phyloP scores from a whole-genome alignment of 225 moss, liverwort and hornwort genomes.

The Neckera pumila region DNA sequence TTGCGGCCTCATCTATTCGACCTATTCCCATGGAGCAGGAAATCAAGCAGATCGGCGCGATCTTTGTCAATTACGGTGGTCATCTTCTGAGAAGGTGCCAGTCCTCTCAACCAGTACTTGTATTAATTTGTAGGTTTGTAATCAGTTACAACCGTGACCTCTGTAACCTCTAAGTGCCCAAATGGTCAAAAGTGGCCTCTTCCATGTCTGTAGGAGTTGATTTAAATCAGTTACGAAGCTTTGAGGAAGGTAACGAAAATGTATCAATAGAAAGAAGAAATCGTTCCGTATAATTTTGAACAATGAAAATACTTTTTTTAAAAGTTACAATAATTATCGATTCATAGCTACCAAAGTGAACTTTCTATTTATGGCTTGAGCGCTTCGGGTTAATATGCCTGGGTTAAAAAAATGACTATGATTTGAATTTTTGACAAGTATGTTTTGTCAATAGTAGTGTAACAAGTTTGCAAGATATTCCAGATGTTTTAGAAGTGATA shows the following conservation, averaged over 20 bases:
- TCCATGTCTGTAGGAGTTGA: neutral
- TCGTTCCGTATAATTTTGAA: neutral
- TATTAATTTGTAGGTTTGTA: neutral
- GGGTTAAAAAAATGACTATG: neutral
- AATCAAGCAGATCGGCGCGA: conserved; percentile 31
- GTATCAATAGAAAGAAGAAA: neutral
- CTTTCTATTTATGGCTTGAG: neutral
- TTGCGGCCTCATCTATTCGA: neutral
- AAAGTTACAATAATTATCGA: neutral
- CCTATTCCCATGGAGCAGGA: conserved; percentile 9
- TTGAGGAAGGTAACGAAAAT: neutral
- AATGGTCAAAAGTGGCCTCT: neutral
- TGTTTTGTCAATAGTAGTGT: neutral
- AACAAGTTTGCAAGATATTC: neutral
- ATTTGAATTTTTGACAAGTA: neutral
- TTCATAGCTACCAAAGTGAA: neutral
- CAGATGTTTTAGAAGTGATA: neutral
- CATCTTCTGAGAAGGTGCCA: conserved; percentile 33
- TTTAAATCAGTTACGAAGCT: neutral
- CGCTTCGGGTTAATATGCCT: neutral
- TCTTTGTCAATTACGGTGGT: conserved; percentile 22
- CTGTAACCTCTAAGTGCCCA: neutral
- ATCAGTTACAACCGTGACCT: neutral
- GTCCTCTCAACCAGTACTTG: neutral
- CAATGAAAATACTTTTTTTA: neutral